Conservation (phyloP, 169 alveolate species). For the Plasmodium falciparum region DNA sequence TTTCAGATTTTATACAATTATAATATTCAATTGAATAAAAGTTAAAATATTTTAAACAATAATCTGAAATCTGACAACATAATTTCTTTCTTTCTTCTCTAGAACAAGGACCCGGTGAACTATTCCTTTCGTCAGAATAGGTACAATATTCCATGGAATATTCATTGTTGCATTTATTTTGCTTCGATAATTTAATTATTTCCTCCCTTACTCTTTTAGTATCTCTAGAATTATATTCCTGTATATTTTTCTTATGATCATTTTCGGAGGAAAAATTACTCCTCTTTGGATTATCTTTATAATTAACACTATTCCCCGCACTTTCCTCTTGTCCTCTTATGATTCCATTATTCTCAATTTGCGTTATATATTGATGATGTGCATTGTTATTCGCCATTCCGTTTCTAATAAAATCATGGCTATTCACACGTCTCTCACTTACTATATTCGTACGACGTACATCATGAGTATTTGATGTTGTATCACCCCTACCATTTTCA, state of each 20-base stretch:
- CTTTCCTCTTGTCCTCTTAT: too few species aligned
- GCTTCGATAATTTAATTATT: slow-evolving; percentile 13
- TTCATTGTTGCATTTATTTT: not conserved
- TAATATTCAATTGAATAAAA: not conserved
- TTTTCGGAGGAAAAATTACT: not conserved
- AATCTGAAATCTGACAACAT: slow-evolving; percentile 57
- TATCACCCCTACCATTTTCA: too few species aligned
- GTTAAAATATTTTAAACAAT: slow-evolving; percentile 22
- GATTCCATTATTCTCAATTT: too few species aligned
- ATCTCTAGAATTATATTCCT: slow-evolving; percentile 17
- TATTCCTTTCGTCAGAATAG: not conserved
- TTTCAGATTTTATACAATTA: slow-evolving; percentile 8
- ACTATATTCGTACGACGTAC: too few species aligned
- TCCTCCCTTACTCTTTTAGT: slow-evolving; percentile 17
- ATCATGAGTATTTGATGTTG: too few species aligned
- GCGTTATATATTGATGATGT: too few species aligned
- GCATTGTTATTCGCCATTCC: too few species aligned
- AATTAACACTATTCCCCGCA: too few species aligned
- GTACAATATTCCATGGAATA: slow-evolving; percentile 15
- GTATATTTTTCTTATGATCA: slow-evolving; percentile 6
- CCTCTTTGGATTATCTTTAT: too few species aligned
- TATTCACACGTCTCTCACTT: too few species aligned
- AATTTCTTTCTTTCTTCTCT: slow-evolving; percentile 6
- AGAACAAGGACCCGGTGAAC: slow-evolving; percentile 7
- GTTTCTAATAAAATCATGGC: too few species aligned